Evolutionary conservation across 2,329 filamentous ascomycete species (phyloP).

Genomic region (Cordyceps militaris): DNA sequence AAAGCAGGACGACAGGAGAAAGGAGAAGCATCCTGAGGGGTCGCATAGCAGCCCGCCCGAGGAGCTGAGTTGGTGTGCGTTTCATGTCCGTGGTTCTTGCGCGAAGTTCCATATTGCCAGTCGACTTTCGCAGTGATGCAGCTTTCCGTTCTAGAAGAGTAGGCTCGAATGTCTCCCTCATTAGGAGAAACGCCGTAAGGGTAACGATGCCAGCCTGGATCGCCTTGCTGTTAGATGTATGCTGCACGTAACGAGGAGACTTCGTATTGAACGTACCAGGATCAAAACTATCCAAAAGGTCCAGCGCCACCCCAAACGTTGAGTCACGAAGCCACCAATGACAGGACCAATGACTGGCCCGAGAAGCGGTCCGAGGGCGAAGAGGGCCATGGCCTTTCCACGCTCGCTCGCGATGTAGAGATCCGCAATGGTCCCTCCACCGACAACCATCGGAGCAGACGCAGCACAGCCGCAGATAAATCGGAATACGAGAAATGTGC

Average conservation of each 20-base stretch:
- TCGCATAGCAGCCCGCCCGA: constrained; percentile 28
- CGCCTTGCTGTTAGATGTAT: not conserved
- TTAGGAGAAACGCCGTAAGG: constrained; percentile 15
- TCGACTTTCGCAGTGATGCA: constrained; percentile 23
- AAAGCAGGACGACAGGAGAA: constrained; percentile 47
- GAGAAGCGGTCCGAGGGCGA: constrained; percentile 54
- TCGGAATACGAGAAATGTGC: constrained; percentile 54
- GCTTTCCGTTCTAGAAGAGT: constrained; percentile 26
- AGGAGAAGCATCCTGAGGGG: constrained; percentile 43
- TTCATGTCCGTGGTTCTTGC: constrained; percentile 11
- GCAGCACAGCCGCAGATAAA: constrained; percentile 56
- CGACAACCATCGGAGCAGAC: constrained; percentile 58
- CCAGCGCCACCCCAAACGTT: constrained; percentile 44
- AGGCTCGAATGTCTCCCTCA: constrained; percentile 25
- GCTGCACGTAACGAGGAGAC: not conserved
- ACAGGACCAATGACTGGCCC: constrained; percentile 32
- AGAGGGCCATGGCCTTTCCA: constrained; percentile 57
- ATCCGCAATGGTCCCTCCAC: constrained; percentile 59
- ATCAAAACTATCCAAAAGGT: constrained; percentile 44
- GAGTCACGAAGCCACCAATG: constrained; percentile 39
- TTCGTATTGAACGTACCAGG: not conserved
- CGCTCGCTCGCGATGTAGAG: constrained; percentile 52
- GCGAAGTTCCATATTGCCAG: constrained; percentile 21
- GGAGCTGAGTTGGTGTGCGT: constrained; percentile 16
- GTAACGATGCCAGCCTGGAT: not conserved